Conservation (phyloP, 306 rosid species). For the Notholithocarpus densiflorus region DNA sequence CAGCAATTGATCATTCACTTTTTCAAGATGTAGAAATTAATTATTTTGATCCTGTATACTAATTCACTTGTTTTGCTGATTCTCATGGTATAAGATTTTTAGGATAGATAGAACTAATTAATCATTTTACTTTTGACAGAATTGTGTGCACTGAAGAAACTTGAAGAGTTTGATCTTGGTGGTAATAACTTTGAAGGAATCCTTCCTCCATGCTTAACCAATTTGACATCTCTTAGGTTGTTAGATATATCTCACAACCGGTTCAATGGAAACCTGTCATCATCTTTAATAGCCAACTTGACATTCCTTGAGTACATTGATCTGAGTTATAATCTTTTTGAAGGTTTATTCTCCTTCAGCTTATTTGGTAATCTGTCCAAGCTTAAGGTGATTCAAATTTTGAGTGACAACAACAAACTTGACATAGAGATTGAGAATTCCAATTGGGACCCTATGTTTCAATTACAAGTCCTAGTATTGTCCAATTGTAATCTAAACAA, state of each 20-base stretch:
- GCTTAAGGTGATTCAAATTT: conserved; percentile 2
- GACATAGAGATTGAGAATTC: conserved; percentile 9
- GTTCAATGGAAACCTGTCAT: neutral
- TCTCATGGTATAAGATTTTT: too few relatives aligned
- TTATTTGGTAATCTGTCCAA: conserved; percentile 21
- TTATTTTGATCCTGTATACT: too few relatives aligned
- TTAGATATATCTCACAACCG: neutral
- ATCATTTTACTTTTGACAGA: neutral
- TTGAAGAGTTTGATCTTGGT: conserved; percentile 3
- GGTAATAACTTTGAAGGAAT: neutral
- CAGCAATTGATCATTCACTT: too few relatives aligned
- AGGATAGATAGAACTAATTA: too few relatives aligned
- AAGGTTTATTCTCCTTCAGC: conserved; percentile 23
- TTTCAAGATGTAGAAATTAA: too few relatives aligned
- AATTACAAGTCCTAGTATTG: neutral
- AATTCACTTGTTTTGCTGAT: too few relatives aligned
- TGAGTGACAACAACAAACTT: neutral
- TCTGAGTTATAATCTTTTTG: neutral
- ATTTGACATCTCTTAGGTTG: neutral
- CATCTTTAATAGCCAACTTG: neutral
- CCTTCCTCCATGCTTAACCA: conserved; percentile 8
- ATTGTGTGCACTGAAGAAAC: neutral
- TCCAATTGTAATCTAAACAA: too few relatives aligned
- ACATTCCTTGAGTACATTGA: conserved; percentile 5
- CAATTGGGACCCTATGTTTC: conserved; percentile 24